These are phyloP conservation scores for Gardenia jasminoides DNA, from an alignment of 257 asterid genomes.

Conservation along the genomic window DNA sequence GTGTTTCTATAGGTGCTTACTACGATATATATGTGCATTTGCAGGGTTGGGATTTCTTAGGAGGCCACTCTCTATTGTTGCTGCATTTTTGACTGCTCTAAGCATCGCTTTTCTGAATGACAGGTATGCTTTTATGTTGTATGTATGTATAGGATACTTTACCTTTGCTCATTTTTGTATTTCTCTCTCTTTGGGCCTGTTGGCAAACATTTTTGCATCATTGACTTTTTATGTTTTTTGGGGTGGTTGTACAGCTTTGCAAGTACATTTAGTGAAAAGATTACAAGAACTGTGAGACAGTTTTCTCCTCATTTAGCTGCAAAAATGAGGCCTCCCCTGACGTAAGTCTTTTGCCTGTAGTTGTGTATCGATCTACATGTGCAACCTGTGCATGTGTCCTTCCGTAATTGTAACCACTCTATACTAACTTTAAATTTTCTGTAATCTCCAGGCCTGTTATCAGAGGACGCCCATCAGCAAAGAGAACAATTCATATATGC, in stretches of 20 bases:
- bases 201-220: not conserved
- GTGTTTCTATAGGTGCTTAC: not conserved
- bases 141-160: not conserved
- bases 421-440: slow-evolving; percentile 22
- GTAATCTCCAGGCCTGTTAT: slow-evolving; percentile 75
- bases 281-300: slow-evolving; percentile 82
- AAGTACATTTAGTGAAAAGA: slow-evolving; percentile 90
- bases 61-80: slow-evolving; percentile 82
- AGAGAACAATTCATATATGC: slow-evolving; percentile 76
- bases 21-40: slow-evolving; percentile 13
- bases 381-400: not conserved
- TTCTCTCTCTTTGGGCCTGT: not conserved
- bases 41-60: slow-evolving; percentile 80
- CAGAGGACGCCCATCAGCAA: slow-evolving; percentile 94
- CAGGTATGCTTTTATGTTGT: slow-evolving; percentile 44
- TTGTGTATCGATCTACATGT: not conserved
- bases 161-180: not conserved
- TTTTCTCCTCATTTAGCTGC: slow-evolving; percentile 97
- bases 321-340: slow-evolving; percentile 94
- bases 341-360: slow-evolving; percentile 44
- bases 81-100: slow-evolving; percentile 79
- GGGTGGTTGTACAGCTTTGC: slow-evolving; percentile 67
- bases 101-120: slow-evolving; percentile 88
- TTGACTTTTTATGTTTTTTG: slow-evolving; percentile 27
- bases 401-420: not conserved